These are phyloP conservation scores for Tricharina praecox DNA, from an alignment of 495 filamentous ascomycete species.

Conservation along the genomic window DNA sequence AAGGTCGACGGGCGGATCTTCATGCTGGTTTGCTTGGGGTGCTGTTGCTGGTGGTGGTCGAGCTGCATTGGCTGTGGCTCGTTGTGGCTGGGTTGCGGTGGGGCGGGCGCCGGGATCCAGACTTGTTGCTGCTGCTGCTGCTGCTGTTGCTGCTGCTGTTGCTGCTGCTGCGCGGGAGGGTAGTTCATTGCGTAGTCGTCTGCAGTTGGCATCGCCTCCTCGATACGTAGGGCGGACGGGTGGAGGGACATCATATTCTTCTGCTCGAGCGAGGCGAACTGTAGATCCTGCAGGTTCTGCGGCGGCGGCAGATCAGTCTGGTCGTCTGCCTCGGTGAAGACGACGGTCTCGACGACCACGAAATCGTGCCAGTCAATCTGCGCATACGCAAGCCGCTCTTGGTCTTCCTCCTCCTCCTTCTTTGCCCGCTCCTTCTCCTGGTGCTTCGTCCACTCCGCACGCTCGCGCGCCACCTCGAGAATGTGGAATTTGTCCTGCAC, in stretches of 20 bases:
- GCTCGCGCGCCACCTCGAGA: constrained; percentile 58
- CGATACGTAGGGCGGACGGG: constrained; percentile 61
- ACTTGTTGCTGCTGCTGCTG: constrained; percentile 26
- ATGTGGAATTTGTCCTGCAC: constrained; percentile 62
- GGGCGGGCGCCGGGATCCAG: constrained; percentile 22
- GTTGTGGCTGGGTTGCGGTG: neutral
- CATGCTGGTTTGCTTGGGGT: constrained; percentile 34
- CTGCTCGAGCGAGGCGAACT: constrained; percentile 85
- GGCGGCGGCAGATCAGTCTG: constrained; percentile 73
- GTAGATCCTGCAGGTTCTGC: constrained; percentile 72
- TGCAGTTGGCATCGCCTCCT: constrained; percentile 78
- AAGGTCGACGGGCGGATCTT: constrained; percentile 88
- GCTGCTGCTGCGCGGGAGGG: constrained; percentile 10
- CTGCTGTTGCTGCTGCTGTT: constrained; percentile 12
- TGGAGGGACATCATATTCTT: constrained; percentile 75
- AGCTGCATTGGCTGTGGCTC: neutral
- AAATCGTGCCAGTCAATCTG: constrained; percentile 99
- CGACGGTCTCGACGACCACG: constrained; percentile 85
- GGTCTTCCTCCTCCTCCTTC: constrained; percentile 75
- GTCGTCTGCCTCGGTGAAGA: constrained; percentile 80
- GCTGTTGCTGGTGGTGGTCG: neutral
- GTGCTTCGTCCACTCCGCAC: constrained; percentile 73
- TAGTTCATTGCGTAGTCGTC: constrained; percentile 25
- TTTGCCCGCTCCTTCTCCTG: constrained; percentile 73
- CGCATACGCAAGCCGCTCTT: constrained; percentile 66